A percentile compares a stretch with the other conserved stretches of the same genome.
These are phyloP conservation scores for Micractinium sp. DNA, from an alignment of 139 green algal genomes.

Conservation along the genomic window DNA sequence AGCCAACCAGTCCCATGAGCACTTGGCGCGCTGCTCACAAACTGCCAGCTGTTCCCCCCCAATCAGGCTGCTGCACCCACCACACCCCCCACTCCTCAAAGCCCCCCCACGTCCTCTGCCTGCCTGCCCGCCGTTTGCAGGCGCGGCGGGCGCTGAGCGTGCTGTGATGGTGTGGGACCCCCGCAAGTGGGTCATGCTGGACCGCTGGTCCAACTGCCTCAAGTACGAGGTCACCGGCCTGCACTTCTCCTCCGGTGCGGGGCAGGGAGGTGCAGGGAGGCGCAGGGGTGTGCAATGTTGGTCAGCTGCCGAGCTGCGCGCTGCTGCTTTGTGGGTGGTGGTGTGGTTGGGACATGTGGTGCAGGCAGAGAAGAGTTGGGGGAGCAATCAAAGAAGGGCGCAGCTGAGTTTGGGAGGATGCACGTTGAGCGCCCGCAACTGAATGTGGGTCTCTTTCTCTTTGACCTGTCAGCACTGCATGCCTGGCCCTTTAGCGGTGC, in stretches of 20 bases:
- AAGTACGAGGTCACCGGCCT: constrained; percentile 47
- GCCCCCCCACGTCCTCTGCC: no score
- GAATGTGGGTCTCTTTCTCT: no score
- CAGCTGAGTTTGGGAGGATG: background rate
- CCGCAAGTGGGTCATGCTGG: constrained; percentile 41
- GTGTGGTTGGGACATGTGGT: no score
- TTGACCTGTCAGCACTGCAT: background rate
- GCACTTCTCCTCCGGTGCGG: constrained; percentile 36
- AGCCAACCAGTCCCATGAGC: no score
- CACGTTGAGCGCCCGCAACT: background rate
- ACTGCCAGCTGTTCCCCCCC: no score
- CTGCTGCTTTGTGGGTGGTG: no score
- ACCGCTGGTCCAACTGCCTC: constrained; percentile 45
- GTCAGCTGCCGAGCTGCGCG: no score
- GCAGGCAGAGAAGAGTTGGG: background rate
- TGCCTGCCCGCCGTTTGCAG: background rate
- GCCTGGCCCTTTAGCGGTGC: background rate
- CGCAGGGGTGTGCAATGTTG: background rate
- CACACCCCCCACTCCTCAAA: no score
- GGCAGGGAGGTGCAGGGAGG: background rate
- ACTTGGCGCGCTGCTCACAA: background rate
- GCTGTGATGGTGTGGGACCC: constrained; percentile 45
- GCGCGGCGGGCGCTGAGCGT: constrained; percentile 36
- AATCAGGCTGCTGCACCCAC: no score
- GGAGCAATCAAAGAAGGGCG: background rate